phyloP scores from a whole-genome alignment of 2,329 filamentous ascomycete species.

The Beauveria varroae region DNA sequence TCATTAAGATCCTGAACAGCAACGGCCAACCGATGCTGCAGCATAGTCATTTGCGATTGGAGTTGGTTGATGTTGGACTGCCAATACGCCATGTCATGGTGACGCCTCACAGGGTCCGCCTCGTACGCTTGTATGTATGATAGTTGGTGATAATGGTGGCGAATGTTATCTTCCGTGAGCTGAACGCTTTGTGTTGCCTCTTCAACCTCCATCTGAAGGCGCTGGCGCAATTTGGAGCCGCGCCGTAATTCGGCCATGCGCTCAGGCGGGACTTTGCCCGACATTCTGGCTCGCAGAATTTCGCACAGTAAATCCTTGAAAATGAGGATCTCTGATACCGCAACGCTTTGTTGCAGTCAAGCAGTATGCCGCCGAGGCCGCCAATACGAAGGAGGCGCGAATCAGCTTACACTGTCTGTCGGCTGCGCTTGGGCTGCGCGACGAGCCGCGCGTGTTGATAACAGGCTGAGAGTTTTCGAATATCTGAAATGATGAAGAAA shows the following conservation, averaged over 20 bases:
- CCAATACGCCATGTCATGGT: neutral
- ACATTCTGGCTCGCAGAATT: neutral
- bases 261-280: slow-evolving; percentile 2
- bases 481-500: neutral
- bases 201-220: slow-evolving; percentile 5
- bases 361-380: neutral
- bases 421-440: neutral
- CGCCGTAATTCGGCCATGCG: slow-evolving; percentile 9
- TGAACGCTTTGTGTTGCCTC: neutral
- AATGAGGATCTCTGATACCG: no score
- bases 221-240: slow-evolving; percentile 8
- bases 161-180: neutral
- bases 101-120: neutral
- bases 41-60: neutral
- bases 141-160: slow-evolving; percentile 2
- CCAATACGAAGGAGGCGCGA: neutral
- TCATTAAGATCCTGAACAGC: slow-evolving; percentile 8
- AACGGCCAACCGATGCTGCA: neutral
- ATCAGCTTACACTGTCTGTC: neutral
- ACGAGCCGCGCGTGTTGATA: neutral
- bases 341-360: no score
- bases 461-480: neutral
- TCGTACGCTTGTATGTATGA: slow-evolving; percentile 1
- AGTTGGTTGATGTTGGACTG: neutral
- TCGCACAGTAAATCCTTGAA: no score